These are phyloP conservation scores for Penicillium egyptiacum DNA, from an alignment of 495 filamentous ascomycete species.

Conservation along the genomic window DNA sequence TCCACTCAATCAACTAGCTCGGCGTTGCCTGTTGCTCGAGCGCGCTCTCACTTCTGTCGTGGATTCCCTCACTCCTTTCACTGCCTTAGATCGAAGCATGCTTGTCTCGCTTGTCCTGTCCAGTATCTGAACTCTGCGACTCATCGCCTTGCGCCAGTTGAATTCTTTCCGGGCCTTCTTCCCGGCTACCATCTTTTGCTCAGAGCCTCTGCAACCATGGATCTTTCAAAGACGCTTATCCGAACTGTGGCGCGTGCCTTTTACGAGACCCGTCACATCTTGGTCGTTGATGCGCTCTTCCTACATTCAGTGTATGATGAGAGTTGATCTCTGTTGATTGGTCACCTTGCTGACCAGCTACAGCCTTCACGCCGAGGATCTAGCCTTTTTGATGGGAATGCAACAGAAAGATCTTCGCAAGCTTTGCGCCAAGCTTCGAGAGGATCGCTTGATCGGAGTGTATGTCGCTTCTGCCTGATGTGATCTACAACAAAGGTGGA, in stretches of 20 bases:
- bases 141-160: slow-evolving; percentile 17
- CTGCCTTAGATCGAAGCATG: slow-evolving; percentile 12
- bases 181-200: not conserved
- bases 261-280: slow-evolving; percentile 84
- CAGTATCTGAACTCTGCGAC: slow-evolving; percentile 14
- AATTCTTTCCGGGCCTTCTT: not conserved
- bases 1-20: slow-evolving; percentile 6
- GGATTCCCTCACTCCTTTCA: slow-evolving; percentile 5
- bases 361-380: slow-evolving; percentile 81
- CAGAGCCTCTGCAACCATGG: slow-evolving; percentile 52
- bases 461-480: slow-evolving; percentile 39
- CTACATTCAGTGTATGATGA: slow-evolving; percentile 76
- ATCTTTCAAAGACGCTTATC: slow-evolving; percentile 83
- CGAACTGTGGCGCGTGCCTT: slow-evolving; percentile 88
- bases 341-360: slow-evolving; percentile 10
- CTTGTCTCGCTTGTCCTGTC: slow-evolving; percentile 11
- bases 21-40: slow-evolving; percentile 9
- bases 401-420: slow-evolving; percentile 88
- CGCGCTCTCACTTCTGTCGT: not conserved
- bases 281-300: slow-evolving; percentile 89
- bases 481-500: not conserved
- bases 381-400: slow-evolving; percentile 80
- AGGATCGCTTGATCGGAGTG: slow-evolving; percentile 82
- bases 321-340: slow-evolving; percentile 8
- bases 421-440: slow-evolving; percentile 75